Evolutionary conservation across 805 yeast species (phyloP).

Genomic region (Suhomyces vadensis): DNA sequence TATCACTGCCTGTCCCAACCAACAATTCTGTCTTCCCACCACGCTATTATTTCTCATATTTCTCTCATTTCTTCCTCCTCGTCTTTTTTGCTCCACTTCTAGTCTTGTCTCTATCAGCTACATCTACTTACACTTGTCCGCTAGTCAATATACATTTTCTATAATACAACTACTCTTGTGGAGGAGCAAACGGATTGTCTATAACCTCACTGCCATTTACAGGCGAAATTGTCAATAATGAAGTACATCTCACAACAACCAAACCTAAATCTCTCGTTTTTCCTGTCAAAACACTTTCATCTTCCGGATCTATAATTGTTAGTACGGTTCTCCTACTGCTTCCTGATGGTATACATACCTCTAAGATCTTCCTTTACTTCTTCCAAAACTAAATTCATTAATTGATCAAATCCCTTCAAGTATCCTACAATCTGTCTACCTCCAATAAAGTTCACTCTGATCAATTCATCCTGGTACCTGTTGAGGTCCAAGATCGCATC

Average conservation of each 20-base stretch:
- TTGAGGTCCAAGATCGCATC: constrained; percentile 85
- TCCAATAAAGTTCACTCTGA: constrained; percentile 79
- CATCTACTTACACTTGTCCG: neutral
- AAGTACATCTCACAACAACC: constrained; percentile 85
- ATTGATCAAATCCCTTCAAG: constrained; percentile 80
- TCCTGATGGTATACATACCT: constrained; percentile 40
- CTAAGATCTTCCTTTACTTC: constrained; percentile 66
- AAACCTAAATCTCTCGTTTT: constrained; percentile 70
- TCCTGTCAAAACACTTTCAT: constrained; percentile 52
- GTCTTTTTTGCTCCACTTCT: neutral
- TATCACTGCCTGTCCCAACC: too few species aligned
- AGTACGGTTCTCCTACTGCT: constrained; percentile 10
- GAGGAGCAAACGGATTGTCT: constrained; percentile 60
- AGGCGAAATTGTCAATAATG: constrained; percentile 72
- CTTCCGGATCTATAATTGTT: constrained; percentile 53
- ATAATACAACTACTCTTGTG: constrained; percentile 8
- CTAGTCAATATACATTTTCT: neutral
- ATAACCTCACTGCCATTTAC: constrained; percentile 69
- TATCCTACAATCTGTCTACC: constrained; percentile 83
- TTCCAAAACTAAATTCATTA: constrained; percentile 77
- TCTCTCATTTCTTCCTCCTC: neutral
- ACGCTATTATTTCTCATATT: neutral
- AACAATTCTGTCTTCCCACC: neutral
- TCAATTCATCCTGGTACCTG: constrained; percentile 68
- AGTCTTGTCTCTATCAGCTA: too few species aligned